Conservation (phyloP, 768 basidiomycete genomes). For the Cytidiella melzeri region DNA sequence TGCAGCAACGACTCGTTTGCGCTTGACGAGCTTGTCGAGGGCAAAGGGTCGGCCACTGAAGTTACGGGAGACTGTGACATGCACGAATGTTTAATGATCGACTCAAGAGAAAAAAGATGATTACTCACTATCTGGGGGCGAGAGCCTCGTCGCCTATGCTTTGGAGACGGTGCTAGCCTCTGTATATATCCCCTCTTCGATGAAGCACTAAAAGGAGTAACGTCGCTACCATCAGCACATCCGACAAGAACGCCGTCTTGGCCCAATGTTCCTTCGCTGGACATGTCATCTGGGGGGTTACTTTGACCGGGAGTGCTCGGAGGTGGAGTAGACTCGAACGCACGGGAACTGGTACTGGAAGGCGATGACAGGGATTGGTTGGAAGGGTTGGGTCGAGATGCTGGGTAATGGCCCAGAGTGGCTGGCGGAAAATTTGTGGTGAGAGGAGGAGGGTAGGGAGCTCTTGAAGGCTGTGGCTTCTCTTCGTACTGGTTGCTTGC, state of each 20-base stretch:
- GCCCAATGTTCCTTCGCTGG: slow-evolving; percentile 32
- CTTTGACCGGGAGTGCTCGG: slow-evolving; percentile 57
- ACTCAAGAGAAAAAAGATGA: background rate
- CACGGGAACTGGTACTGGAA: slow-evolving; percentile 60
- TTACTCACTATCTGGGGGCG: slow-evolving; percentile 24
- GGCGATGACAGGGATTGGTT: slow-evolving; percentile 65
- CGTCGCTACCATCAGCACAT: slow-evolving; percentile 16
- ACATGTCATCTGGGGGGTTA: slow-evolving; percentile 36
- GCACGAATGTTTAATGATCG: background rate
- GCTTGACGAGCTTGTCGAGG: slow-evolving; percentile 11
- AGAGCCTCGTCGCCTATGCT: no score
- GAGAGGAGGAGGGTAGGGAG: slow-evolving; percentile 27
- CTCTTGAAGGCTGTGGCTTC: slow-evolving; percentile 19
- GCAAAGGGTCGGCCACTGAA: slow-evolving; percentile 17
- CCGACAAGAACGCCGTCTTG: slow-evolving; percentile 18
- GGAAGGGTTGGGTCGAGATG: slow-evolving; percentile 42
- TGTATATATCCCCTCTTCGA: no score
- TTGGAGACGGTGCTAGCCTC: no score
- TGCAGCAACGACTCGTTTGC: slow-evolving; percentile 9
- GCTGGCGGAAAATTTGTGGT: slow-evolving; percentile 18
- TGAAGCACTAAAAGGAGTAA: slow-evolving; percentile 25
- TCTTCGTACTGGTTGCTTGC: slow-evolving; percentile 23
- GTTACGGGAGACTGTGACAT: slow-evolving; percentile 23
- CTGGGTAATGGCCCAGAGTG: slow-evolving; percentile 17
- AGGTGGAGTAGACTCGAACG: slow-evolving; percentile 64